Evolutionary conservation across 148 eudicot genomes (phyloP).

Genomic region (Dianthus caryophyllus): DNA sequence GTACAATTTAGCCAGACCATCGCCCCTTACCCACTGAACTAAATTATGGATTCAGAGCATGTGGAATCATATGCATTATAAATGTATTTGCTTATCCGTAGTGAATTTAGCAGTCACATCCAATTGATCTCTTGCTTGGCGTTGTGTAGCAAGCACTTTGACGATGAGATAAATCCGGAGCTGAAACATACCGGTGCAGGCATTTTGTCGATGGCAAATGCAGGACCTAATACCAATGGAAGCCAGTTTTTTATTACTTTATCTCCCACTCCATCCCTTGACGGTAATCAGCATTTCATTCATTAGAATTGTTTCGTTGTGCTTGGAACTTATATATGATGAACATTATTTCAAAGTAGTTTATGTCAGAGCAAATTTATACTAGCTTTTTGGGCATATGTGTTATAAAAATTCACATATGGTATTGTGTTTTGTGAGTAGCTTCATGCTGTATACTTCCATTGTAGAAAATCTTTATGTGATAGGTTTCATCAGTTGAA

Average conservation of each 20-base stretch:
- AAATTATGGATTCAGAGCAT: not conserved
- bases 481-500: not conserved
- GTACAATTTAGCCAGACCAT: no score
- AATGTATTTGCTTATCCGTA: not conserved
- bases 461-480: not conserved
- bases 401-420: not conserved
- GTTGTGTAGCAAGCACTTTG: conserved; percentile 61
- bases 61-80: not conserved
- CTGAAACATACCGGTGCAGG: conserved; percentile 98
- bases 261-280: conserved; percentile 79
- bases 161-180: conserved; percentile 67
- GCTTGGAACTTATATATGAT: not conserved
- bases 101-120: not conserved
- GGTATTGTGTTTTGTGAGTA: not conserved
- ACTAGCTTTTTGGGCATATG: not conserved
- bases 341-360: not conserved
- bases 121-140: conserved; percentile 15
- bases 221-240: conserved; percentile 96
- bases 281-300: conserved; percentile 42
- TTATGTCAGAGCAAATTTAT: not conserved
- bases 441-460: not conserved
- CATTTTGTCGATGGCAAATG: conserved; percentile 94
- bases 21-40: not conserved
- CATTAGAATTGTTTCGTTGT: not conserved
- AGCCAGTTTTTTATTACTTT: conserved; percentile 89